phyloP scores from a whole-genome alignment of 1,284 basidiomycete genomes.

The Termitomyces sp. region DNA sequence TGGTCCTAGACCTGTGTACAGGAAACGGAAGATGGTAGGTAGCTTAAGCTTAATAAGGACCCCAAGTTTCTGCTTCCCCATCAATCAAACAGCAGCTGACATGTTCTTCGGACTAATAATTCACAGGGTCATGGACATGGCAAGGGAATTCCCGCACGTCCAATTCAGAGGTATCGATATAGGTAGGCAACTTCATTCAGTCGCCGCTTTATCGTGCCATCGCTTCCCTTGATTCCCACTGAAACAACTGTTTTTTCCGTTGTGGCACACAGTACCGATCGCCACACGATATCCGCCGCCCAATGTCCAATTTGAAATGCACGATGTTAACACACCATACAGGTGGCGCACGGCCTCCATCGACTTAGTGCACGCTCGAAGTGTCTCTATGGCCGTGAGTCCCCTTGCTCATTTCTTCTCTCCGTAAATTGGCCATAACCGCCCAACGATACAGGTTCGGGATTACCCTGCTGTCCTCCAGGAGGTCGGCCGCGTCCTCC shows the following conservation, averaged over 20 bases:
- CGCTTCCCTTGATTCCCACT: slow-evolving; percentile 2
- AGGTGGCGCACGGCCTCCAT: slow-evolving; percentile 47
- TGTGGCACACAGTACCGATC: slow-evolving; percentile 51
- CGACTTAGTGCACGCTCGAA: slow-evolving; percentile 62
- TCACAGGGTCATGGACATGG: slow-evolving; percentile 69
- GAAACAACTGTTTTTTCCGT: neutral
- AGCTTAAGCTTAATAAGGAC: slow-evolving; percentile 18
- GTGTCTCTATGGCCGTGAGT: slow-evolving; percentile 54
- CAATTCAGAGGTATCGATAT: slow-evolving; percentile 68
- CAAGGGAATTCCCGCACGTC: slow-evolving; percentile 54
- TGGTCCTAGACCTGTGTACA: slow-evolving; percentile 64
- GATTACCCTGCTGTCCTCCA: slow-evolving; percentile 47
- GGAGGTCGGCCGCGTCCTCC: slow-evolving; percentile 56
- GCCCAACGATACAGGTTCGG: slow-evolving; percentile 33
- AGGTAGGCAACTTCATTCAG: slow-evolving; percentile 37
- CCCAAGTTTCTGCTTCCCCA: slow-evolving; percentile 1
- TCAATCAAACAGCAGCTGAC: slow-evolving; percentile 4
- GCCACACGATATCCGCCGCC: slow-evolving; percentile 51
- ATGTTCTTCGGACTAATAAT: slow-evolving; percentile 11
- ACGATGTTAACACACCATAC: slow-evolving; percentile 48
- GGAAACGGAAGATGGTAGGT: slow-evolving; percentile 65
- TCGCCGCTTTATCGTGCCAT: neutral
- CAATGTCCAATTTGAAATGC: slow-evolving; percentile 62
- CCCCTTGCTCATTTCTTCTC: slow-evolving; percentile 1
- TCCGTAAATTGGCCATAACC: neutral